phyloP scores from a whole-genome alignment of 805 yeast species.

The Candida sonorensis region DNA sequence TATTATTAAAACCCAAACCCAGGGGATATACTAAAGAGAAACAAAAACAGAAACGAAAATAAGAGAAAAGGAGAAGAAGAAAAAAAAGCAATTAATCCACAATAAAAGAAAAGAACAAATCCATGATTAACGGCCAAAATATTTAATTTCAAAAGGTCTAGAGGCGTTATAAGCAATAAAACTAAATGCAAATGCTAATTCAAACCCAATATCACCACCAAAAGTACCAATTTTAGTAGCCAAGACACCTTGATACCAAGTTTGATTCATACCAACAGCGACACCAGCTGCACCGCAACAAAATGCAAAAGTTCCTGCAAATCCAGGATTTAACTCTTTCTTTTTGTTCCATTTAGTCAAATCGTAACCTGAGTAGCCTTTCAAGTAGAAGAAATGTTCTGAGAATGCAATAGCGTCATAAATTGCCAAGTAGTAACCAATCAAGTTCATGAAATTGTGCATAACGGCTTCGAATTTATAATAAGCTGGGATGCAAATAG shows the following conservation, averaged over 20 bases:
- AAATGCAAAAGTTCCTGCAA: conserved; percentile 73
- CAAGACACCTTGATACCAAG: conserved; percentile 73
- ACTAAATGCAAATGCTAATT: conserved; percentile 62
- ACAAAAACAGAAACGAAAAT: no score
- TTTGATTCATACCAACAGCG: conserved; percentile 81
- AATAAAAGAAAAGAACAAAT: no score
- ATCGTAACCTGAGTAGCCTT: conserved; percentile 56
- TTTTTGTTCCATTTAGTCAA: conserved; percentile 54
- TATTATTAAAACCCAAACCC: no score
- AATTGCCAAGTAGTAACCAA: conserved; percentile 86
- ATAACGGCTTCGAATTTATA: conserved; percentile 66
- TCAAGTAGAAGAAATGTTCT: conserved; percentile 78
- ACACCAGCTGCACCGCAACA: conserved; percentile 82
- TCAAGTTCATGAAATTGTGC: conserved; percentile 83
- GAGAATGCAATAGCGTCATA: conserved; percentile 67
- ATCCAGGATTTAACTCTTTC: conserved; percentile 61
- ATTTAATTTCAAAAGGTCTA: conserved; percentile 64
- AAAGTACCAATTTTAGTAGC: conserved; percentile 50
- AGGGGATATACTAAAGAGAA: no score
- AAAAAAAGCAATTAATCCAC: no score
- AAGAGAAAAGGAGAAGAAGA: no score
- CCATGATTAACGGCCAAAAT: conserved; percentile 46
- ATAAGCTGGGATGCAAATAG: conserved; percentile 84
- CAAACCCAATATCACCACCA: conserved; percentile 89
- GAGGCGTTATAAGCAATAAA: conserved; percentile 50